A percentile compares a stretch with the other conserved stretches of the same genome.
These are phyloP conservation scores for Puccinia coronata DNA, from an alignment of 1,284 basidiomycete species.

Conservation along the genomic window DNA sequence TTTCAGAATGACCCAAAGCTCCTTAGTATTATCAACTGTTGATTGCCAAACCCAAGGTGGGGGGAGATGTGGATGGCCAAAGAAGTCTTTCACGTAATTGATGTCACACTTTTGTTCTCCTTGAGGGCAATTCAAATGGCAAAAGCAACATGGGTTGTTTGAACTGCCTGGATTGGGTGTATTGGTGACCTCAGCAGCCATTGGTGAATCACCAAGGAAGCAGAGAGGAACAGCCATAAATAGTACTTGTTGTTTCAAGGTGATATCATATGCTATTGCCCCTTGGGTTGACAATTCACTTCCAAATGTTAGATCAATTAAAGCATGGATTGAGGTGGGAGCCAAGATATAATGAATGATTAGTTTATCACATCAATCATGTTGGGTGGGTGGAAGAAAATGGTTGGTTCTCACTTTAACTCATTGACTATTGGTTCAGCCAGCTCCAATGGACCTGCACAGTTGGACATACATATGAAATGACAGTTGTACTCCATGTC, in stretches of 20 bases:
- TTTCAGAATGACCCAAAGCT: not conserved
- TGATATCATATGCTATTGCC: not conserved
- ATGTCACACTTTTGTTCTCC: not conserved
- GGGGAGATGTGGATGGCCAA: not conserved
- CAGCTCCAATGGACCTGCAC: not conserved
- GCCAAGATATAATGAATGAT: not conserved
- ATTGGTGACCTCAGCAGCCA: not conserved
- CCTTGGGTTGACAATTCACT: not conserved
- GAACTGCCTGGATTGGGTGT: not conserved
- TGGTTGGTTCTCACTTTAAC: not conserved
- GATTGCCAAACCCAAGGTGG: not conserved
- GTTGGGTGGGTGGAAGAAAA: no score
- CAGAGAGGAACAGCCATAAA: not conserved
- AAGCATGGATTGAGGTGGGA: no score
- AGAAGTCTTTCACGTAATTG: not conserved
- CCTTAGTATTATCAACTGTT: not conserved
- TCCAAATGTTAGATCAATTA: not conserved
- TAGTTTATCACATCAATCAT: no score
- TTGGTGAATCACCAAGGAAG: not conserved
- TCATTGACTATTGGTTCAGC: not conserved
- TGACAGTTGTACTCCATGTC: constrained; percentile 58
- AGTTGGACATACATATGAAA: constrained; percentile 60
- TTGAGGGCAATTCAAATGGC: not conserved
- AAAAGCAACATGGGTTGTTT: not conserved
- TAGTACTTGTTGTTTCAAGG: not conserved